These are phyloP conservation scores for Didymella lethalis DNA, from an alignment of 2,329 filamentous ascomycete genomes.

Conservation along the genomic window DNA sequence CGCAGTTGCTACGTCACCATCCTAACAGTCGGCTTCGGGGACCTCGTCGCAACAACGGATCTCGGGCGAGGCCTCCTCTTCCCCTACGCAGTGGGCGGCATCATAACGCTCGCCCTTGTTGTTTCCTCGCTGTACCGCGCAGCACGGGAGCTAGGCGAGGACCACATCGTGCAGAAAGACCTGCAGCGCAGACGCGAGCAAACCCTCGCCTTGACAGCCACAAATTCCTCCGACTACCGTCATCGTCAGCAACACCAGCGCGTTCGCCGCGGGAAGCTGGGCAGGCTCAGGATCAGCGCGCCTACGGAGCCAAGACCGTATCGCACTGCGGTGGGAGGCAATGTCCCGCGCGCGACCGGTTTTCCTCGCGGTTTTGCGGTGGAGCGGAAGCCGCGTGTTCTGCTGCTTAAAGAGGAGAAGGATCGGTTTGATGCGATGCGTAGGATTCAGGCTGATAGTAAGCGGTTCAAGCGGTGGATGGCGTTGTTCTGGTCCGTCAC, in stretches of 20 bases:
- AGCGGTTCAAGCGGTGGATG: slow-evolving; percentile 74
- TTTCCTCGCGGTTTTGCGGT: slow-evolving; percentile 14
- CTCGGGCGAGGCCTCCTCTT: slow-evolving; percentile 76
- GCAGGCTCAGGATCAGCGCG: slow-evolving; percentile 35
- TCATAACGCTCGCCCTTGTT: slow-evolving; percentile 84
- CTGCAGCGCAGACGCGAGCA: slow-evolving; percentile 62
- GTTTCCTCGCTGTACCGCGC: slow-evolving; percentile 80
- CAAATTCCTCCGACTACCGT: slow-evolving; percentile 59
- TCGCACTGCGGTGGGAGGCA: slow-evolving; percentile 33
- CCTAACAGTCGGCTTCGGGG: slow-evolving; percentile 55
- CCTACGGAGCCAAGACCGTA: slow-evolving; percentile 35
- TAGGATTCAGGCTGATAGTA: slow-evolving; percentile 73
- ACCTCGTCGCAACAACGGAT: slow-evolving; percentile 64
- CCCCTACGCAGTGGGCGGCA: slow-evolving; percentile 82
- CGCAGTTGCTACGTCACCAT: slow-evolving; percentile 51
- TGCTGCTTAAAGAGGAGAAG: slow-evolving; percentile 66
- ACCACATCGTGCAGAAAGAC: slow-evolving; percentile 69
- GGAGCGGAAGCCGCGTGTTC: slow-evolving; percentile 54
- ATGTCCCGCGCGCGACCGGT: slow-evolving; percentile 9
- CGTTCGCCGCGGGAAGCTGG: slow-evolving; percentile 28
- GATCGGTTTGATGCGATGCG: slow-evolving; percentile 83
- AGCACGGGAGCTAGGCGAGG: slow-evolving; percentile 64
- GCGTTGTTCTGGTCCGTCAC: slow-evolving; percentile 72
- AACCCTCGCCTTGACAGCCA: slow-evolving; percentile 64
- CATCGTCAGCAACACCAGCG: slow-evolving; percentile 42